Evolutionary conservation across 176 grass and related monocot genomes (phyloP).

Genomic region (Typha latifolia): DNA sequence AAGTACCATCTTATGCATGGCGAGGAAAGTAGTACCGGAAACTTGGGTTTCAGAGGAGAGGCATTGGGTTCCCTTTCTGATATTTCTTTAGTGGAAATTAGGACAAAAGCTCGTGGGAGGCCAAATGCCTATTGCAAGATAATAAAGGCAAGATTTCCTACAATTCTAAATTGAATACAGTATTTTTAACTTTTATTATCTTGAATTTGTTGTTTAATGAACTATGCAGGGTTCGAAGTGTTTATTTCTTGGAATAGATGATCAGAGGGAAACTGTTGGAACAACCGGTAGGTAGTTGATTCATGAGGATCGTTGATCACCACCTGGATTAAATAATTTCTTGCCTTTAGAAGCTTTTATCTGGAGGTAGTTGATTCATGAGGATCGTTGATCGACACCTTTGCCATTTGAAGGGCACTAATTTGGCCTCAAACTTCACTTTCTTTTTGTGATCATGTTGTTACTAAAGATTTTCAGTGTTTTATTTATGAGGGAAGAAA

Average conservation of each 20-base stretch:
- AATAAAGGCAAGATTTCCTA: constrained; percentile 57
- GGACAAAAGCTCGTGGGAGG: constrained; percentile 75
- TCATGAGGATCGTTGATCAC: no score
- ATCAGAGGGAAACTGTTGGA: constrained; percentile 78
- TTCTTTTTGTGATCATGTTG: background rate
- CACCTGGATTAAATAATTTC: background rate
- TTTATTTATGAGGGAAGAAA: background rate
- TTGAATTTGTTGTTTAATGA: constrained; percentile 8
- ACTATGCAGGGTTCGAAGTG: constrained; percentile 73
- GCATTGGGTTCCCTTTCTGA: constrained; percentile 70
- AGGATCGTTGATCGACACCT: background rate
- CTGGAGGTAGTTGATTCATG: background rate
- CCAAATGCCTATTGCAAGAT: constrained; percentile 96
- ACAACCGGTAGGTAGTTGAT: no score
- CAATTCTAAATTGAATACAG: constrained; percentile 16
- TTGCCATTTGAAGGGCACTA: background rate
- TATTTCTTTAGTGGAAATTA: constrained; percentile 88
- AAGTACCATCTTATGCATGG: constrained; percentile 34
- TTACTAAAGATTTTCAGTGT: background rate
- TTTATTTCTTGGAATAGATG: constrained; percentile 84
- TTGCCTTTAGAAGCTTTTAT: background rate
- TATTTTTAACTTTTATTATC: constrained; percentile 23
- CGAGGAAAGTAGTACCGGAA: constrained; percentile 21
- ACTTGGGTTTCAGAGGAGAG: constrained; percentile 67
- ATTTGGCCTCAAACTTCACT: background rate